phyloP scores from a whole-genome alignment of 805 yeast species.

The Metschnikowia kofuensis region DNA sequence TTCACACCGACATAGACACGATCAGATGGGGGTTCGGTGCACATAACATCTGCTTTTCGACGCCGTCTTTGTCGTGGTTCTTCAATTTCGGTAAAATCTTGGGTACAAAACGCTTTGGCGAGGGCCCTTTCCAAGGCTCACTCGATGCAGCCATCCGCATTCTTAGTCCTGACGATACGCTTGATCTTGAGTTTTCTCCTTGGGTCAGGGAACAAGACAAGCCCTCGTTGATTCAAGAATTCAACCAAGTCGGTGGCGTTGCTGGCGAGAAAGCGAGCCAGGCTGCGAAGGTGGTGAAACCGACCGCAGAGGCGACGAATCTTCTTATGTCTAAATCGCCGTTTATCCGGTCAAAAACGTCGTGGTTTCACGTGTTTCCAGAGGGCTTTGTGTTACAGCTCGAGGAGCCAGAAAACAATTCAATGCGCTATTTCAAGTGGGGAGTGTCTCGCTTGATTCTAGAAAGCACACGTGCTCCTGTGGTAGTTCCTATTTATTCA shows the following conservation, averaged over 20 bases:
- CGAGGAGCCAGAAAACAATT: conserved; percentile 71
- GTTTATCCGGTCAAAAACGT: conserved; percentile 57
- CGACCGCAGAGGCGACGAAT: conserved; percentile 28
- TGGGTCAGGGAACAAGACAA: conserved; percentile 27
- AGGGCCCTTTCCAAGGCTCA: conserved; percentile 89
- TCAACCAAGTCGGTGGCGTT: conserved; percentile 19
- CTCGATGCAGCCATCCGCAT: conserved; percentile 82
- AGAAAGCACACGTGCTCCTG: conserved; percentile 81
- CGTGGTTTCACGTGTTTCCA: conserved; percentile 94
- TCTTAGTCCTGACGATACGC: conserved; percentile 72
- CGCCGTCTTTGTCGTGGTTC: conserved; percentile 49
- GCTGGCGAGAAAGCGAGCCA: conserved; percentile 6
- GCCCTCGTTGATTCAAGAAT: conserved; percentile 41
- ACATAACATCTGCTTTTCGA: conserved; percentile 79
- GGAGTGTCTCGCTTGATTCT: conserved; percentile 82
- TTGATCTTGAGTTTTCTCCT: conserved; percentile 42
- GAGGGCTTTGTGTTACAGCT: conserved; percentile 91
- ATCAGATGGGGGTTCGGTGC: conserved; percentile 97
- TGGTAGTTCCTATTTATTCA: conserved; percentile 81
- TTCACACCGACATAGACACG: conserved; percentile 57
- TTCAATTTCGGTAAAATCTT: conserved; percentile 89
- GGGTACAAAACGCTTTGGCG: conserved; percentile 83
- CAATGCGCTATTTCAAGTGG: conserved; percentile 96
- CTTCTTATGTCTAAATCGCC: conserved; percentile 44
- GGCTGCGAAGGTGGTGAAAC: conserved; percentile 23